Percentiles rank a stretch among this genome's conserved stretches.
These are phyloP conservation scores for Setaria italica DNA, from an alignment of 202 grass and related monocot species.

Conservation along the genomic window DNA sequence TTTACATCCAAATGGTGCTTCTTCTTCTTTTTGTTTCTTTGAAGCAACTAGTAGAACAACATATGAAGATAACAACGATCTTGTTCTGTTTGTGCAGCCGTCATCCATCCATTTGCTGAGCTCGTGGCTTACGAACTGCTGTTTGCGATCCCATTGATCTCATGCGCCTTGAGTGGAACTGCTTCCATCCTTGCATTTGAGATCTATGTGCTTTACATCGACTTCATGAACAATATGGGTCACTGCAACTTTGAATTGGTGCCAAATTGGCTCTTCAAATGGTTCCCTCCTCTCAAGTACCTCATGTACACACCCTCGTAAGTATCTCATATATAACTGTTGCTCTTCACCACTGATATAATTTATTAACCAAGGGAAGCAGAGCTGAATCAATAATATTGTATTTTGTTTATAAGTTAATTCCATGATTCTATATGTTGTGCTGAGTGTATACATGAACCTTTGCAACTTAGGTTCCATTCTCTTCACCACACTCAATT, in stretches of 20 bases:
- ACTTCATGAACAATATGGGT: conserved; percentile 99
- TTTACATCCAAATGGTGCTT: neutral
- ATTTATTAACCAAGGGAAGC: conserved; percentile 6
- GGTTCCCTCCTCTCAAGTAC: conserved; percentile 89
- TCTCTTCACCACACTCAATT: conserved; percentile 97
- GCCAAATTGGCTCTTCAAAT: conserved; percentile 71
- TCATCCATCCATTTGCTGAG: conserved; percentile 94
- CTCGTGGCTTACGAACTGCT: conserved; percentile 68
- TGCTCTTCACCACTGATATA: neutral
- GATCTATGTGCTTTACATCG: conserved; percentile 66
- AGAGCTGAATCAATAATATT: neutral
- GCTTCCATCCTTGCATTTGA: conserved; percentile 56
- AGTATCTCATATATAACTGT: conserved; percentile 46
- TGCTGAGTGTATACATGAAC: neutral
- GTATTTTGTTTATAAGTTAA: neutral
- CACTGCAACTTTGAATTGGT: conserved; percentile 97
- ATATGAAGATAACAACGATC: neutral
- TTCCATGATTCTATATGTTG: conserved; percentile 5
- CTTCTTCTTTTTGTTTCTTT: neutral
- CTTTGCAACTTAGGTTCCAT: conserved; percentile 65
- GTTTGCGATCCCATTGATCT: conserved; percentile 71
- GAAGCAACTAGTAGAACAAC: neutral
- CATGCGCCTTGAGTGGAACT: conserved; percentile 42
- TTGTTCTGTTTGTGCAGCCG: conserved; percentile 51
- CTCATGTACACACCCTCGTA: conserved; percentile 99